phyloP scores from a whole-genome alignment of 257 asterid genomes.

The Linderniella brevidens region DNA sequence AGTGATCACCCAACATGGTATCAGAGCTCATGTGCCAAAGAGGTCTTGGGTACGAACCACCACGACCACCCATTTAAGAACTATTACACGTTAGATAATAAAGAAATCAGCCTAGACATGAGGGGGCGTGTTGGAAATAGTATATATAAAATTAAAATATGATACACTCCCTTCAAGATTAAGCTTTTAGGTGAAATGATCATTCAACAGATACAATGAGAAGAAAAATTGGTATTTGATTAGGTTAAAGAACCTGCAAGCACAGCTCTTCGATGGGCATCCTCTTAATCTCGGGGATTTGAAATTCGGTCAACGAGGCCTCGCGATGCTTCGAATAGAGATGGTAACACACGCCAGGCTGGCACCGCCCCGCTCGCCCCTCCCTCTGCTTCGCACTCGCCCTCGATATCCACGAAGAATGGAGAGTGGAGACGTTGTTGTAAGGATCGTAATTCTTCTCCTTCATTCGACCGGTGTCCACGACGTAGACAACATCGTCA shows the following conservation, averaged over 20 bases:
- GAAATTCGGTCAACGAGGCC: slow-evolving; percentile 64
- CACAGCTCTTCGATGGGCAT: slow-evolving; percentile 91
- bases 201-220: no score
- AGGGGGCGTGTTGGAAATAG: no score
- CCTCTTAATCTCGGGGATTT: slow-evolving; percentile 93
- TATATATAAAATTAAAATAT: no score
- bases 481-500: slow-evolving; percentile 81
- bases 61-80: no score
- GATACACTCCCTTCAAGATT: no score
- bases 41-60: no score
- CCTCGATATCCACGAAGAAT: slow-evolving; percentile 86
- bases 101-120: no score
- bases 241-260: slow-evolving; percentile 42
- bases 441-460: slow-evolving; percentile 85
- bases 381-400: slow-evolving; percentile 90
- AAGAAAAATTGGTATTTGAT: neutral
- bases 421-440: slow-evolving; percentile 76
- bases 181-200: no score
- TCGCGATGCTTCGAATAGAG: slow-evolving; percentile 66
- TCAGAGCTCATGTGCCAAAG: no score
- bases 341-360: slow-evolving; percentile 82
- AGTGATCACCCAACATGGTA: no score
- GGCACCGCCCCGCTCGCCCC: slow-evolving; percentile 98
- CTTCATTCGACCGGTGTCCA: slow-evolving; percentile 91
- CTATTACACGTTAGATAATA: no score